Conservation (phyloP, 1,139 yeast species). For the Arxiozyma heterogenica region DNA sequence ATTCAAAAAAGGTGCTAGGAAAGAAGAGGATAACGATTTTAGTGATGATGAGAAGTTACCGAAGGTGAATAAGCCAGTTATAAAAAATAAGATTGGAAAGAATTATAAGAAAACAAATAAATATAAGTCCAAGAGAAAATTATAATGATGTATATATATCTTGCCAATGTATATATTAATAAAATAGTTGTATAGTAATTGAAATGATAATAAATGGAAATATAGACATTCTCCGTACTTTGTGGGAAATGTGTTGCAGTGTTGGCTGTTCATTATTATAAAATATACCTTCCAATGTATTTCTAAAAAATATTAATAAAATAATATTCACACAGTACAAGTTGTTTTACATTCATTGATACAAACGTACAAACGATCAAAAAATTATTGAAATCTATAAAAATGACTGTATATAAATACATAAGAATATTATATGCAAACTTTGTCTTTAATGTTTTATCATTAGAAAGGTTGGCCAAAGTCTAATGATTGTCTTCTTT, state of each 20-base stretch:
- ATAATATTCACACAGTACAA: neutral
- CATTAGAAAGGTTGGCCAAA: constrained; percentile 10
- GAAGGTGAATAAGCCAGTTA: constrained; percentile 13
- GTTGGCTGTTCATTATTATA: neutral
- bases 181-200: neutral
- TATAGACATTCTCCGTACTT: neutral
- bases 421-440: neutral
- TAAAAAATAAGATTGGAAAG: constrained; percentile 23
- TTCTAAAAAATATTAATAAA: too few relatives aligned
- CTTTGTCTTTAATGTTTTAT: neutral
- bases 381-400: neutral
- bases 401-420: neutral
- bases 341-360: neutral
- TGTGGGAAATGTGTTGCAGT: neutral
- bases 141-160: constrained; percentile 4
- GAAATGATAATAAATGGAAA: neutral
- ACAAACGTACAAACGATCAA: neutral
- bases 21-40: constrained; percentile 46
- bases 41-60: constrained; percentile 39
- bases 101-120: constrained; percentile 22
- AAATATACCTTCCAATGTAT: too few relatives aligned
- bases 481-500: constrained; percentile 28
- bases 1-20: constrained; percentile 56
- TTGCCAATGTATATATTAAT: neutral
- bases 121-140: constrained; percentile 27